A percentile compares a stretch with the other conserved stretches of the same genome.
Evolutionary conservation across 768 basidiomycete species (phyloP).

Genomic region (Polyporus arcularius): DNA sequence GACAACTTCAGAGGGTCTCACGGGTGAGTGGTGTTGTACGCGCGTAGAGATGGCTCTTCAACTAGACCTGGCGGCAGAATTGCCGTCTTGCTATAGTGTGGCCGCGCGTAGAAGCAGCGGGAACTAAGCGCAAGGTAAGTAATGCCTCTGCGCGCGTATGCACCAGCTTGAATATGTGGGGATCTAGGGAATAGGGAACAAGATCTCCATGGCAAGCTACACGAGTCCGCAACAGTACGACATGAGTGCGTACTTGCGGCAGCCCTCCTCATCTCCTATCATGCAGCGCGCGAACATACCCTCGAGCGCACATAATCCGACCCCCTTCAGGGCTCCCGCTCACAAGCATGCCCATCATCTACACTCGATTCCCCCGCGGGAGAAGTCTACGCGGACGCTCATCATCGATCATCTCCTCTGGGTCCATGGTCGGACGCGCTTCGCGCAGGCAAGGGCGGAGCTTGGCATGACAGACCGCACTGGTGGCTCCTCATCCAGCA

Average conservation of each 20-base stretch:
- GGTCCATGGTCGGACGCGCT: conserved; percentile 80
- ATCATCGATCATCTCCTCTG: conserved; percentile 89
- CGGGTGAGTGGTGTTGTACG: no score
- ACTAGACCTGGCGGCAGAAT: no score
- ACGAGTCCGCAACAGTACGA: conserved; percentile 15
- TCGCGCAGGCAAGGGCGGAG: conserved; percentile 82
- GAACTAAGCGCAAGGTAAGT: neutral
- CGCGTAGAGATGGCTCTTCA: no score
- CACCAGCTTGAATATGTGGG: neutral
- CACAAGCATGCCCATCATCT: conserved; percentile 89
- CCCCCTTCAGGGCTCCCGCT: conserved; percentile 67
- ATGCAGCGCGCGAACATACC: conserved; percentile 24
- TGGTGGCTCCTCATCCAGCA: conserved; percentile 60
- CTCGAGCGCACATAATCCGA: conserved; percentile 14
- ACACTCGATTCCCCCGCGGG: conserved; percentile 82
- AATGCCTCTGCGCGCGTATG: neutral
- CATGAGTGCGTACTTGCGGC: conserved; percentile 18
- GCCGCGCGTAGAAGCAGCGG: no score
- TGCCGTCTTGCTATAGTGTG: no score
- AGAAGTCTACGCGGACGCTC: conserved; percentile 86
- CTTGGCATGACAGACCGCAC: conserved; percentile 84
- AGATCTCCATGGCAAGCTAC: conserved; percentile 16
- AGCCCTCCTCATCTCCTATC: conserved; percentile 24
- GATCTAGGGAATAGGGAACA: neutral
- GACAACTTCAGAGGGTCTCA: no score